Evolutionary conservation across 768 basidiomycete species (phyloP).

Genomic region (Trametopsis cervina): DNA sequence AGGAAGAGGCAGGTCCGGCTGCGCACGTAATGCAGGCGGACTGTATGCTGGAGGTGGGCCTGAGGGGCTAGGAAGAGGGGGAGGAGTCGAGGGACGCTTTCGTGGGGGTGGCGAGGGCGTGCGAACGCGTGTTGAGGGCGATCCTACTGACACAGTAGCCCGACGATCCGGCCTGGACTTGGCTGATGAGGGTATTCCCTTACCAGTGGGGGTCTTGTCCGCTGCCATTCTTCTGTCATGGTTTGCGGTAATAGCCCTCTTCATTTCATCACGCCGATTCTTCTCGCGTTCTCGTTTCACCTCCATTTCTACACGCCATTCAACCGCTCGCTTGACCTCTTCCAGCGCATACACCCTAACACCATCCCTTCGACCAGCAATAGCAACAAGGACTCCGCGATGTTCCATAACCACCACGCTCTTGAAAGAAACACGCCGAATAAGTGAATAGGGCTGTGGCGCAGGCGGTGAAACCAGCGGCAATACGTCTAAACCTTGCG

Average conservation of each 20-base stretch:
- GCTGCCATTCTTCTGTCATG: conserved; percentile 43
- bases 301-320: conserved; percentile 84
- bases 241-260: conserved; percentile 35
- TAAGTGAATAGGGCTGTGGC: conserved; percentile 72
- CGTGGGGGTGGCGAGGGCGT: conserved; percentile 6
- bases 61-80: conserved; percentile 16
- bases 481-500: conserved; percentile 83
- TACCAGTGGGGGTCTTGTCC: conserved; percentile 11
- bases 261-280: conserved; percentile 58
- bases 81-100: conserved; percentile 17
- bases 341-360: conserved; percentile 86
- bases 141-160: conserved; percentile 17
- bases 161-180: conserved; percentile 16
- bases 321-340: conserved; percentile 78
- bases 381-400: conserved; percentile 84
- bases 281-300: conserved; percentile 69
- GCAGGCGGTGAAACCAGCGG: conserved; percentile 70
- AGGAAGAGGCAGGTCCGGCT: conserved; percentile 37
- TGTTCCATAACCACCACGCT: conserved; percentile 91
- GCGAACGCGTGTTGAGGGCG: conserved; percentile 13
- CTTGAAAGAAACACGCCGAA: conserved; percentile 78
- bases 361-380: conserved; percentile 80
- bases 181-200: conserved; percentile 6
- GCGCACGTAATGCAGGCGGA: conserved; percentile 25
- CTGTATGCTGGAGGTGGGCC: conserved; percentile 66